phyloP scores from a whole-genome alignment of 305 asterid species.

The Solanum hybrid region DNA sequence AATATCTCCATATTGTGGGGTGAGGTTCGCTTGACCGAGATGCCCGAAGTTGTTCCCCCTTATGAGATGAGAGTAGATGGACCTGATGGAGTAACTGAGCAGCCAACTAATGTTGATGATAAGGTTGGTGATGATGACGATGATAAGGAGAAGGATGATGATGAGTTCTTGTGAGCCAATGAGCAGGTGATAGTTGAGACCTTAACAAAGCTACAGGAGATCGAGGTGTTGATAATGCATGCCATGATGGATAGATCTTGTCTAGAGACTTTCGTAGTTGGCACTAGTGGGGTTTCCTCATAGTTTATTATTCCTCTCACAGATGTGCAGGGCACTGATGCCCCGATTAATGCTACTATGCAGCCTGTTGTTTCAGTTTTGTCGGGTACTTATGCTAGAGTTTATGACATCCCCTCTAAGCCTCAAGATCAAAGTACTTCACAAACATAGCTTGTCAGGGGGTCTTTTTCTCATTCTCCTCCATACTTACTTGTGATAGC shows the following conservation, averaged over 20 bases:
- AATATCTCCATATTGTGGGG: not conserved
- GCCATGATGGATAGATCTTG: no score
- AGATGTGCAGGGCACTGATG: not conserved
- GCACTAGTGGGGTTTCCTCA: not conserved
- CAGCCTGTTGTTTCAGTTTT: no score
- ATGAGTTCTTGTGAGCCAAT: not conserved
- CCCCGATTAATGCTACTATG: not conserved
- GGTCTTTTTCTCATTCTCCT: not conserved
- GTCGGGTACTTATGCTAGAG: not conserved
- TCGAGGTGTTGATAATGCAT: not conserved
- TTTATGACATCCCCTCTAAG: not conserved
- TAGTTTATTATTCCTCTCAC: not conserved
- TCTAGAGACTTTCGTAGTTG: not conserved
- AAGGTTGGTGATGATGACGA: not conserved
- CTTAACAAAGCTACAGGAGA: not conserved
- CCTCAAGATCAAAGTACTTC: not conserved
- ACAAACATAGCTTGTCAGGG: not conserved
- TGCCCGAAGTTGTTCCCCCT: not conserved
- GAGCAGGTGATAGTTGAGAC: not conserved
- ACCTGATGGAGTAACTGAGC: not conserved
- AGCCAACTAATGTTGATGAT: not conserved
- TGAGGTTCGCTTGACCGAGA: not conserved
- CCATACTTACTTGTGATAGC: not conserved
- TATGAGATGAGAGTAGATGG: no score
- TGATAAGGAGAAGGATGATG: not conserved